Percentiles rank a stretch among this genome's conserved stretches.
Conservation (phyloP, 2,329 filamentous ascomycete species). For the Pochonia chlamydosporia region DNA sequence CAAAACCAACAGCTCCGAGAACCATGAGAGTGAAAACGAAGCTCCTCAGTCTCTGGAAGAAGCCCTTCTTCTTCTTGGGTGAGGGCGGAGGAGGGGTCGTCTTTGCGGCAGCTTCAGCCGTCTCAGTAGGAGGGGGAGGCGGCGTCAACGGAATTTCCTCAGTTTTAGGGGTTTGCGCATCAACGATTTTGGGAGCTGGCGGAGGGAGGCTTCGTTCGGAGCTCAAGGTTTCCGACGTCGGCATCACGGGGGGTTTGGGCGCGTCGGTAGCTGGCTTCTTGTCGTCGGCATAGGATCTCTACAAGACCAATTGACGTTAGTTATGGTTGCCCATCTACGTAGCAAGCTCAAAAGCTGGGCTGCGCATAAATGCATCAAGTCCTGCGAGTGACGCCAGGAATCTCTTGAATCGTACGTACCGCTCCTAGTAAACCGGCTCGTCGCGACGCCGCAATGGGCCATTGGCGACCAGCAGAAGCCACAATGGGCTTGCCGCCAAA, state of each 20-base stretch:
- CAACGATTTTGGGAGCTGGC: conserved; percentile 25
- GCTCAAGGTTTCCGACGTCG: conserved; percentile 46
- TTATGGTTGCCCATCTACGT: too few relatives aligned
- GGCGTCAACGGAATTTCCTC: conserved; percentile 25
- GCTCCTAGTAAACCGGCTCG: conserved; percentile 23
- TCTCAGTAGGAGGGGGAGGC: conserved; percentile 14
- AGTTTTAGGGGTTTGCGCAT: conserved; percentile 13
- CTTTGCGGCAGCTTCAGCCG: conserved; percentile 1
- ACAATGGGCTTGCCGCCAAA: conserved; percentile 49
- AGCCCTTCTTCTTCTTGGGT: conserved; percentile 53
- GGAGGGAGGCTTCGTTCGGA: conserved; percentile 39
- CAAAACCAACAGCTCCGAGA: conserved; percentile 73
- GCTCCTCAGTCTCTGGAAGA: conserved; percentile 67
- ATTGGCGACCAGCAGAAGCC: conserved; percentile 52
- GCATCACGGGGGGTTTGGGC: conserved; percentile 45
- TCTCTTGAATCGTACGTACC: conserved; percentile 20
- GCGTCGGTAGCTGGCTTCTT: conserved; percentile 45
- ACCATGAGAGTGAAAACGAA: conserved; percentile 72
- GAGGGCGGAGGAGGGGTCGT: conserved; percentile 28
- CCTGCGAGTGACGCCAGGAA: background rate
- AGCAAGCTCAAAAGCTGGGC: too few relatives aligned
- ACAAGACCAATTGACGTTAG: background rate
- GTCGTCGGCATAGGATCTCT: conserved; percentile 54
- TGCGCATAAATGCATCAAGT: background rate
- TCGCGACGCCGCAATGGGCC: conserved; percentile 38